Percentiles rank a stretch among this genome's conserved stretches.
Evolutionary conservation across 306 rosid species (phyloP).

Genomic region (Geum urbanum): DNA sequence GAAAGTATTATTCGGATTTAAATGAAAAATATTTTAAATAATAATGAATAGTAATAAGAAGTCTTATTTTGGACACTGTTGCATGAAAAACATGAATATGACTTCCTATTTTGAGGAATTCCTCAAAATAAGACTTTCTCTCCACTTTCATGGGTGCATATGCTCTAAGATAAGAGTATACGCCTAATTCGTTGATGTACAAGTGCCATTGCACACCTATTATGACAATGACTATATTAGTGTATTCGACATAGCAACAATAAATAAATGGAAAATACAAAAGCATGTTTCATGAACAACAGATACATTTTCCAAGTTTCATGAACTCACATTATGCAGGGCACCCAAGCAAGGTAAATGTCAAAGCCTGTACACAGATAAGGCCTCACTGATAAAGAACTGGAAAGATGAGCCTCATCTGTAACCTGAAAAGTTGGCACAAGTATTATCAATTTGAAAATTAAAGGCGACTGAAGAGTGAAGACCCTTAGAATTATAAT

Average conservation of each 20-base stretch:
- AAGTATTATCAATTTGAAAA: conserved; percentile 11
- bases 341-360: conserved; percentile 95
- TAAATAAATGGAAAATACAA: no score
- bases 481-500: neutral
- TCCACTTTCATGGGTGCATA: no score
- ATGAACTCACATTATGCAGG: conserved; percentile 78
- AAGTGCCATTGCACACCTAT: conserved; percentile 97
- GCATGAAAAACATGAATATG: no score
- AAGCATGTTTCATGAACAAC: neutral
- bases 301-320: neutral
- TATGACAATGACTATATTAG: conserved; percentile 16
- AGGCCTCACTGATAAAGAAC: conserved; percentile 46
- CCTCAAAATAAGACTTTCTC: no score
- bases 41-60: no score
- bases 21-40: no score
- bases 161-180: no score
- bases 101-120: no score
- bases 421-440: conserved; percentile 45
- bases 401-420: conserved; percentile 31
- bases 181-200: conserved; percentile 88
- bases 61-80: no score
- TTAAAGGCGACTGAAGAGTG: conserved; percentile 3
- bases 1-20: no score
- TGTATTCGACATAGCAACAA: neutral
- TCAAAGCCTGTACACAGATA: conserved; percentile 90